A percentile compares a stretch with the other conserved stretches of the same genome.
Evolutionary conservation across 148 eudicot genomes (phyloP).

Genomic region (Euryodendron excelsum): DNA sequence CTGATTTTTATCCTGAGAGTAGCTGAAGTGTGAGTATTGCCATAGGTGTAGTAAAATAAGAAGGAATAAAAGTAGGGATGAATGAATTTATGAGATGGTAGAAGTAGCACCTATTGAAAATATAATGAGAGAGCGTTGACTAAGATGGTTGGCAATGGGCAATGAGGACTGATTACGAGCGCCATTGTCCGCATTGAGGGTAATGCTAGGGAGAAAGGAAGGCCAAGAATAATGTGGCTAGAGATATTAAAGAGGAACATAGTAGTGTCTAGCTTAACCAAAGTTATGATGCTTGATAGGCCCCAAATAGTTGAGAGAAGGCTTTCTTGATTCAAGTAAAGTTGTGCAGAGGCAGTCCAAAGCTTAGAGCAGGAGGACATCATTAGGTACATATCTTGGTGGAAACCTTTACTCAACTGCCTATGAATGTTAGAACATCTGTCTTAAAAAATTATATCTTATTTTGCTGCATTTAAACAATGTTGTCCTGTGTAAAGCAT

Average conservation of each 20-base stretch:
- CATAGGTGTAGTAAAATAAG: neutral
- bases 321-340: neutral
- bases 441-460: too few relatives aligned
- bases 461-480: too few relatives aligned
- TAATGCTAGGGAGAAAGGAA: neutral
- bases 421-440: too few relatives aligned
- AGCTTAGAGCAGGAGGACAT: neutral
- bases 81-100: neutral
- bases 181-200: neutral
- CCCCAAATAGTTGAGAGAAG: neutral
- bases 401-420: neutral
- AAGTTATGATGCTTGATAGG: neutral
- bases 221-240: neutral
- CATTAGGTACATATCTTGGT: neutral
- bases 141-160: neutral
- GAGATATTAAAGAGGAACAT: neutral
- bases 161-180: neutral
- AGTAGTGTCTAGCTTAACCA: neutral
- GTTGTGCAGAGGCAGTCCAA: neutral
- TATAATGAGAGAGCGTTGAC: neutral
- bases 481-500: too few relatives aligned
- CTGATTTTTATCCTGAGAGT: neutral
- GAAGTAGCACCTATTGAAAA: neutral
- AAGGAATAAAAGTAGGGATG: neutral
- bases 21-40: neutral